Conservation (phyloP, 768 basidiomycete genomes). For the Aureoboletus auriporus region DNA sequence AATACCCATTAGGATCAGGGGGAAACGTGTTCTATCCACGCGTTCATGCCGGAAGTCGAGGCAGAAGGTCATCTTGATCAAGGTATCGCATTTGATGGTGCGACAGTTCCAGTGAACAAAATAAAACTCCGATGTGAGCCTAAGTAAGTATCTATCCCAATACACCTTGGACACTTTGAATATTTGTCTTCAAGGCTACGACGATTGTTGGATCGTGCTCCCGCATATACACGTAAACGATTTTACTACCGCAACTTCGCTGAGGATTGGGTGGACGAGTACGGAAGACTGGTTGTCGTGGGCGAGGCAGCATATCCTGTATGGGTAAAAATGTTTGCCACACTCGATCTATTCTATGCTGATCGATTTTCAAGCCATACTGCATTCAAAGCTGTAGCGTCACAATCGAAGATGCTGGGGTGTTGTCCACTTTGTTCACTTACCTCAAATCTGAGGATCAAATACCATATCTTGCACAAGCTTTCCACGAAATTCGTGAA, state of each 20-base stretch:
- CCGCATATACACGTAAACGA: slow-evolving; percentile 37
- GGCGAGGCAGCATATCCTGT: slow-evolving; percentile 62
- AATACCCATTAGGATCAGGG: slow-evolving; percentile 29
- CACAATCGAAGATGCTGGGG: slow-evolving; percentile 33
- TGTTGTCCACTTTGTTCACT: slow-evolving; percentile 35
- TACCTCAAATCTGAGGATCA: slow-evolving; percentile 46
- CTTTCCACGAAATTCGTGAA: slow-evolving; percentile 60
- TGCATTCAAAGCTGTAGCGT: slow-evolving; percentile 37
- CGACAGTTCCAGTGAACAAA: slow-evolving; percentile 29
- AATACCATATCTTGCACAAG: slow-evolving; percentile 46
- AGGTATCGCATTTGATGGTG: slow-evolving; percentile 19
- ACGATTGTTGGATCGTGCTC: slow-evolving; percentile 32
- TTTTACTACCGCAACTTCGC: slow-evolving; percentile 36
- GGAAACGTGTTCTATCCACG: slow-evolving; percentile 36
- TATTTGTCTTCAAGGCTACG: slow-evolving; percentile 31
- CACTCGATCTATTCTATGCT: neutral
- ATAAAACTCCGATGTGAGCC: slow-evolving; percentile 37
- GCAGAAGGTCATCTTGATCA: slow-evolving; percentile 33
- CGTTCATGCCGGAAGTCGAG: slow-evolving; percentile 37
- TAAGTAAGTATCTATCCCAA: slow-evolving; percentile 27
- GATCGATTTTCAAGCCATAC: slow-evolving; percentile 38
- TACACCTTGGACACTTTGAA: neutral
- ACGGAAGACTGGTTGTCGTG: slow-evolving; percentile 48
- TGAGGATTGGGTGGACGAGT: slow-evolving; percentile 50
- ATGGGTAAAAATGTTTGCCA: slow-evolving; percentile 32